These are phyloP conservation scores for Xylaria flabelliformis DNA, from an alignment of 495 filamentous ascomycete genomes.

Conservation along the genomic window DNA sequence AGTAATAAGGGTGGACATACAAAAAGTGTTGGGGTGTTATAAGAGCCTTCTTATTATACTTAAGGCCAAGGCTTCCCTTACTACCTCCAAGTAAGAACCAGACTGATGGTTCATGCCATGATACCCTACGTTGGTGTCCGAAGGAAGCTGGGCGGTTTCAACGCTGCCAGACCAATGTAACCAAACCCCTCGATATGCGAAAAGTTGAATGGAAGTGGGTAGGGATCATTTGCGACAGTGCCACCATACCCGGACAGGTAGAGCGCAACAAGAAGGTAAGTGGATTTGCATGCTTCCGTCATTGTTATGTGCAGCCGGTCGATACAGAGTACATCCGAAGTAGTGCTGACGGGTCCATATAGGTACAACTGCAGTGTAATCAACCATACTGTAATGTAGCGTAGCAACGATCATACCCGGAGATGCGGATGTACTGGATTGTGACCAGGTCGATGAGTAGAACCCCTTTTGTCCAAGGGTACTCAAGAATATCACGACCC, in stretches of 20 bases:
- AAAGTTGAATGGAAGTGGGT: conserved; percentile 2
- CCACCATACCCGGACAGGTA: conserved; percentile 3
- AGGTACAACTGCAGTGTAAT: neutral
- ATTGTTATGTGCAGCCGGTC: neutral
- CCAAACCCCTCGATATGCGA: conserved; percentile 18
- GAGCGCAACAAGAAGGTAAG: neutral
- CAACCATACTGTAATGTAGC: neutral
- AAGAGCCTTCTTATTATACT: conserved; percentile 2
- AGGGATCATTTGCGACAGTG: neutral
- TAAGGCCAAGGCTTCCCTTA: neutral
- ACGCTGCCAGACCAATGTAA: conserved; percentile 20
- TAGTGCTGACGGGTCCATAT: neutral
- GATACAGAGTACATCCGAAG: neutral
- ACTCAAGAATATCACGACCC: conserved; percentile 5
- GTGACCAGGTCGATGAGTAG: neutral
- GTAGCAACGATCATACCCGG: conserved; percentile 6
- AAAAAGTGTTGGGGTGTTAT: neutral
- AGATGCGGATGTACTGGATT: conserved; percentile 18
- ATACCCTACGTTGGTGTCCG: conserved; percentile 3
- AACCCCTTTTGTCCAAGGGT: conserved; percentile 3
- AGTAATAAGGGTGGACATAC: conserved; percentile 8
- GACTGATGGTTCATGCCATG: conserved; percentile 20
- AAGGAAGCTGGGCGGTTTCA: conserved; percentile 24
- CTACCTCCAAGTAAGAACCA: conserved; percentile 11
- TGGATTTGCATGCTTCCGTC: neutral